phyloP scores from a whole-genome alignment of 2,329 filamentous ascomycete genomes.

The Ascosphaera pollenicola region DNA sequence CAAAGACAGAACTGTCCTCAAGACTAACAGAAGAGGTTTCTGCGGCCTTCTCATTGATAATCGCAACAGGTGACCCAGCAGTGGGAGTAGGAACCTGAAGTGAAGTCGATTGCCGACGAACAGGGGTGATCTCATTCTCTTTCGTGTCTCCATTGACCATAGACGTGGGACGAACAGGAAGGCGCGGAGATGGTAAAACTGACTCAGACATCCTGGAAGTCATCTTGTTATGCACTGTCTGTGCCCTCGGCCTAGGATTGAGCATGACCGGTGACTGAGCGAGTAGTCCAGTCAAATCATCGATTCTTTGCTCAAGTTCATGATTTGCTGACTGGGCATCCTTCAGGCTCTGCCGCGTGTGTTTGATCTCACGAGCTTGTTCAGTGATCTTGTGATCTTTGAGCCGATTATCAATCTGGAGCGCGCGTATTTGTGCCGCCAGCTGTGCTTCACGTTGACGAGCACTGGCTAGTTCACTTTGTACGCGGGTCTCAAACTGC shows the following conservation, averaged over 20 bases:
- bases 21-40: background rate
- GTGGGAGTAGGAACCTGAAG: background rate
- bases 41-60: background rate
- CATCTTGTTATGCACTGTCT: background rate
- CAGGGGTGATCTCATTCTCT: background rate
- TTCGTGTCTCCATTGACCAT: background rate
- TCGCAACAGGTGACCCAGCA: background rate
- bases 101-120: background rate
- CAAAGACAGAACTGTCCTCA: background rate
- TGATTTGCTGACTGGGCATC: conserved; percentile 13
- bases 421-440: conserved; percentile 11
- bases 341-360: conserved; percentile 12
- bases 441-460: conserved; percentile 11
- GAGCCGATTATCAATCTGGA: conserved; percentile 13
- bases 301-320: conserved; percentile 13
- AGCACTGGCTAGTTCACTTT: conserved; percentile 11
- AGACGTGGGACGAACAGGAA: background rate
- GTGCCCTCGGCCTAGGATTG: background rate
- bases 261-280: conserved; percentile 12
- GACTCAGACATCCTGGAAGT: background rate
- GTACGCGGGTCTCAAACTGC: conserved; percentile 14
- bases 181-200: background rate
- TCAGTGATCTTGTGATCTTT: conserved; percentile 12
- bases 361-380: conserved; percentile 13
- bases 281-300: conserved; percentile 15